A percentile compares a stretch with the other conserved stretches of the same genome.
phyloP scores from a whole-genome alignment of 108 stramenopile genomes.

The Parietichytrium sp. region DNA sequence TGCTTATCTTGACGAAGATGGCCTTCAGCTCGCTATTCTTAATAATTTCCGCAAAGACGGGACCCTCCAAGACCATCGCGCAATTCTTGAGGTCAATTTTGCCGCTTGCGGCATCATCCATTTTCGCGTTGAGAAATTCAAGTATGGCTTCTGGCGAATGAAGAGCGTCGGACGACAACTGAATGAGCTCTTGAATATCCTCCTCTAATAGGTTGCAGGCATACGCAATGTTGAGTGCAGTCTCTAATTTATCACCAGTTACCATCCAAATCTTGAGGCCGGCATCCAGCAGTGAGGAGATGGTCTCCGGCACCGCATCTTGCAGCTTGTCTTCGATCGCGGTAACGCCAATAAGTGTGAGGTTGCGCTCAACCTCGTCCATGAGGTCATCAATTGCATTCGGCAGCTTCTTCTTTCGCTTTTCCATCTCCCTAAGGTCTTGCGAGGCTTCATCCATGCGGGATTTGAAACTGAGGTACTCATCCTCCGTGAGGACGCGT shows the following conservation, averaged over 20 bases:
- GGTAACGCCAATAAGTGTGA: slow-evolving; percentile 56
- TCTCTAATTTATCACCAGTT: slow-evolving; percentile 65
- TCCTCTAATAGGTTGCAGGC: slow-evolving; percentile 51
- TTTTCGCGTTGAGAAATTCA: not conserved
- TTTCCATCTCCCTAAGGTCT: not conserved
- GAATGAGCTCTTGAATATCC: slow-evolving; percentile 47
- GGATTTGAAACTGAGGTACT: slow-evolving; percentile 29
- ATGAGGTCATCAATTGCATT: slow-evolving; percentile 42
- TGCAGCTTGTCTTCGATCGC: slow-evolving; percentile 63
- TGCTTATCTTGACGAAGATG: not conserved
- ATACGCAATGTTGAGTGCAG: slow-evolving; percentile 63
- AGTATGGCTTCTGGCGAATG: not conserved
- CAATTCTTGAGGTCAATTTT: not conserved
- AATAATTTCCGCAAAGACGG: too few species aligned
- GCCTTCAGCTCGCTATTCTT: too few species aligned
- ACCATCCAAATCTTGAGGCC: slow-evolving; percentile 65
- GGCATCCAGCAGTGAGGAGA: slow-evolving; percentile 53
- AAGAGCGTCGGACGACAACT: not conserved
- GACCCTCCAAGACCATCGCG: slow-evolving; percentile 49
- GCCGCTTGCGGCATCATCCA: not conserved
- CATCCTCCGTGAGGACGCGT: slow-evolving; percentile 35
- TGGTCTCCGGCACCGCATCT: slow-evolving; percentile 58
- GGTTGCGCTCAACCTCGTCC: slow-evolving; percentile 48
- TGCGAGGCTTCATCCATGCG: slow-evolving; percentile 37
- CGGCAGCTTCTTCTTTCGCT: slow-evolving; percentile 42